Evolutionary conservation across 2,329 filamentous ascomycete genomes (phyloP).

Genomic region (Venturia aucupariae): DNA sequence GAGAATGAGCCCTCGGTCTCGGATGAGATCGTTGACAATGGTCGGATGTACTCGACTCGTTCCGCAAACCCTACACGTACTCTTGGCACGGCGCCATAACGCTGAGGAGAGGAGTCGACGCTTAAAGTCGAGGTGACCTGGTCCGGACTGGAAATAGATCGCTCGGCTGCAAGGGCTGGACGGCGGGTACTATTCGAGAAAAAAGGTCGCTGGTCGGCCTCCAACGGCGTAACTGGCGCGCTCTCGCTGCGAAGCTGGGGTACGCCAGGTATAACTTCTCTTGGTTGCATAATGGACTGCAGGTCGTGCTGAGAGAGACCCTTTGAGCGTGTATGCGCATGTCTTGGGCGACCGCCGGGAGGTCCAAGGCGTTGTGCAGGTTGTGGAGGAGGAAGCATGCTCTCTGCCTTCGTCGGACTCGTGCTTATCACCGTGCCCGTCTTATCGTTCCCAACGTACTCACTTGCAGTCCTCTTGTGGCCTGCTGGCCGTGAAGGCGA

Average conservation of each 20-base stretch:
- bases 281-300: conserved; percentile 55
- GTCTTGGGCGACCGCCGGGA: conserved; percentile 52
- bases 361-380: conserved; percentile 40
- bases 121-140: not conserved
- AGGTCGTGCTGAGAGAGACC: conserved; percentile 81
- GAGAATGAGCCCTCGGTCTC: conserved; percentile 69
- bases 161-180: conserved; percentile 26
- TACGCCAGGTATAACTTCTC: conserved; percentile 42
- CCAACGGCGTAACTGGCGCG: conserved; percentile 53
- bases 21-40: conserved; percentile 73
- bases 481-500: conserved; percentile 44
- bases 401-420: conserved; percentile 59
- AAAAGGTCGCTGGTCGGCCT: conserved; percentile 30
- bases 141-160: conserved; percentile 19
- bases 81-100: conserved; percentile 32
- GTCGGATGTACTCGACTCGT: conserved; percentile 72
- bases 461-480: conserved; percentile 71
- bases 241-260: conserved; percentile 43
- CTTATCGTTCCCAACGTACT: conserved; percentile 70
- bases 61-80: conserved; percentile 76
- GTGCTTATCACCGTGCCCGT: conserved; percentile 51
- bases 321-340: conserved; percentile 70
- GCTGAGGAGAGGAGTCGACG: conserved; percentile 5
- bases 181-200: conserved; percentile 26
- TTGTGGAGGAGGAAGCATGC: conserved; percentile 47